A percentile compares a stretch with the other conserved stretches of the same genome.
phyloP scores from a whole-genome alignment of 306 rosid species.

The Rosa lucieae region DNA sequence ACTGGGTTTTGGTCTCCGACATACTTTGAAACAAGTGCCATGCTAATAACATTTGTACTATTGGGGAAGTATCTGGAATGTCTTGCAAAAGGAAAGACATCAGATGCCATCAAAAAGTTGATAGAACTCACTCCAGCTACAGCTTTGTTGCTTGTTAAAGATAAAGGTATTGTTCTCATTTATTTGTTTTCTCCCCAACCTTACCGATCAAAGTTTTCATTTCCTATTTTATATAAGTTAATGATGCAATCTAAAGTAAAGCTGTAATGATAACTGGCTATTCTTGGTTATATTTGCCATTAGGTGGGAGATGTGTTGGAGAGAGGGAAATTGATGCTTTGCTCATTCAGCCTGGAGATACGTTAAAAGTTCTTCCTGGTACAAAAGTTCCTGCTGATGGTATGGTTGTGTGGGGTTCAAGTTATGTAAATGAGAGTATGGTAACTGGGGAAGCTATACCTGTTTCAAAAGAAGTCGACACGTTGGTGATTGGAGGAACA shows the following conservation, averaged over 20 bases:
- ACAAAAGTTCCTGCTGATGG: conserved; percentile 94
- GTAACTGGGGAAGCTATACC: conserved; percentile 94
- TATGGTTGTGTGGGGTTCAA: conserved; percentile 80
- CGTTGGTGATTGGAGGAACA: conserved; percentile 87
- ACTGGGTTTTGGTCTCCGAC: conserved; percentile 97
- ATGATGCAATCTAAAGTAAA: neutral
- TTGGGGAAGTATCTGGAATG: conserved; percentile 97
- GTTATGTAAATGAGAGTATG: conserved; percentile 94
- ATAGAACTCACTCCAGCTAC: conserved; percentile 92
- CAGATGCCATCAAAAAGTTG: conserved; percentile 97
- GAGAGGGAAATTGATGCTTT: conserved; percentile 94
- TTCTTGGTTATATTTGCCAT: conserved; percentile 18
- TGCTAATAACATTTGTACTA: conserved; percentile 97
- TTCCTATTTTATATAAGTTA: too few relatives aligned
- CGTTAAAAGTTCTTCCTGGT: conserved; percentile 92
- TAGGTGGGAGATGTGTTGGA: conserved; percentile 62
- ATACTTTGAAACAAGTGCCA: conserved; percentile 97
- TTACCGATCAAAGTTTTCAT: conserved; percentile 2
- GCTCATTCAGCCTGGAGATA: conserved; percentile 84
- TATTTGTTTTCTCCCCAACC: neutral
- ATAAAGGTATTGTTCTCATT: conserved; percentile 55
- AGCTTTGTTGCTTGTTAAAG: conserved; percentile 70
- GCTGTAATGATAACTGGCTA: conserved; percentile 4
- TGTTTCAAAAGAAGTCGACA: conserved; percentile 68
- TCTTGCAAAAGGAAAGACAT: conserved; percentile 98